Percentiles rank a stretch among this genome's conserved stretches.
These are phyloP conservation scores for Cercospora sojina DNA, from an alignment of 2,329 filamentous ascomycete genomes.

Conservation along the genomic window DNA sequence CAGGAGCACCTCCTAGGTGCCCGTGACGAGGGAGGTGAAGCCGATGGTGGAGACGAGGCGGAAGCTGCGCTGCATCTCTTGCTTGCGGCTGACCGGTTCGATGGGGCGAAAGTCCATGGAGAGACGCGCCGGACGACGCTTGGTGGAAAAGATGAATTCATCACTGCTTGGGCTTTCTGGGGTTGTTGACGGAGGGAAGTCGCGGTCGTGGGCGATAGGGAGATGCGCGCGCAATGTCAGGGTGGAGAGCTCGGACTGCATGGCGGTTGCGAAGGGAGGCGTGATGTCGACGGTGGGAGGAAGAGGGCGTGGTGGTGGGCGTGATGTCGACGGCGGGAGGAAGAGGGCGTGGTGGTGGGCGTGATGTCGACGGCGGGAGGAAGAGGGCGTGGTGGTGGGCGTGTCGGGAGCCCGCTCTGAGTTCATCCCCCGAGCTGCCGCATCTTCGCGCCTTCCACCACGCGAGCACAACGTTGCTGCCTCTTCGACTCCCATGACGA, in stretches of 20 bases:
- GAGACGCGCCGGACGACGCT: constrained; percentile 5
- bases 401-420: too few relatives aligned
- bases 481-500: background rate
- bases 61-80: constrained; percentile 30
- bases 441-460: background rate
- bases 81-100: constrained; percentile 17
- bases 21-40: constrained; percentile 52
- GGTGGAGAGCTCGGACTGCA: background rate
- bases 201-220: background rate
- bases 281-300: background rate
- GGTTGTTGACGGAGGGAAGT: background rate
- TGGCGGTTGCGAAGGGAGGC: background rate
- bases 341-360: background rate
- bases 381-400: background rate
- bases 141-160: background rate
- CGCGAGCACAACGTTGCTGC: background rate
- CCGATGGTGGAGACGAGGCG: constrained; percentile 35
- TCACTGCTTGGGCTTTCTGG: background rate
- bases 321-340: too few relatives aligned
- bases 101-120: constrained; percentile 13
- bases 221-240: background rate
- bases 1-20: constrained; percentile 51
- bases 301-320: too few relatives aligned
- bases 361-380: background rate
- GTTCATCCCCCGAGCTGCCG: background rate